Conservation (phyloP, 305 asterid species). For the Ilex paraguariensis region DNA sequence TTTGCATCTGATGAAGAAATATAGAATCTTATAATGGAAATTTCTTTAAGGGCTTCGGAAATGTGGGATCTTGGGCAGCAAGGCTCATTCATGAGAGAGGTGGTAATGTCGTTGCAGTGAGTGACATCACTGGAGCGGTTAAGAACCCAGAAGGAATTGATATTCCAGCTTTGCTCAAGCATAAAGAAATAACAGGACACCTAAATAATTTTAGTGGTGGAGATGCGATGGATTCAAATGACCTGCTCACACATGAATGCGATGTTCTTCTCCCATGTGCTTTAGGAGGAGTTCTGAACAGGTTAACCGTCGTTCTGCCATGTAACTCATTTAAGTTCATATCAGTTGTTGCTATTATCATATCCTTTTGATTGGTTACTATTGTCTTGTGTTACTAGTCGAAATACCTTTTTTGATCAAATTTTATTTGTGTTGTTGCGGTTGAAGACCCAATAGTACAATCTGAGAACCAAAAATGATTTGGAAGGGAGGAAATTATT, state of each 20-base stretch:
- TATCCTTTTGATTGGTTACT: not conserved
- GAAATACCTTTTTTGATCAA: too few relatives aligned
- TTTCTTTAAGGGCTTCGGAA: slow-evolving; percentile 72
- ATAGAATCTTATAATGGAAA: slow-evolving; percentile 4
- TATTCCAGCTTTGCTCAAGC: slow-evolving; percentile 54
- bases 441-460: too few relatives aligned
- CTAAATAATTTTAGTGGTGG: slow-evolving; percentile 58
- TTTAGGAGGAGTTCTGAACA: slow-evolving; percentile 88
- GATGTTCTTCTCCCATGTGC: slow-evolving; percentile 95
- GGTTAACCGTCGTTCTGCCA: slow-evolving; percentile 23
- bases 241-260: slow-evolving; percentile 66
- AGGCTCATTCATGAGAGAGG: slow-evolving; percentile 75
- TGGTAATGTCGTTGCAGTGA: slow-evolving; percentile 87
- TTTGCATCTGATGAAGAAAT: not conserved
- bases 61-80: slow-evolving; percentile 95
- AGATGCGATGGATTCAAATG: slow-evolving; percentile 63
- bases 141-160: slow-evolving; percentile 66
- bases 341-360: not conserved
- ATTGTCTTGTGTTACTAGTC: not conserved
- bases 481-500: too few relatives aligned
- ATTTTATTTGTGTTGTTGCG: too few relatives aligned
- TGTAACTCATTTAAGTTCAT: not conserved
- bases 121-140: slow-evolving; percentile 88
- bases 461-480: too few relatives aligned
- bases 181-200: slow-evolving; percentile 56